These are phyloP conservation scores for Cryphonectria japonica DNA, from an alignment of 2,329 filamentous ascomycete species.

Conservation along the genomic window DNA sequence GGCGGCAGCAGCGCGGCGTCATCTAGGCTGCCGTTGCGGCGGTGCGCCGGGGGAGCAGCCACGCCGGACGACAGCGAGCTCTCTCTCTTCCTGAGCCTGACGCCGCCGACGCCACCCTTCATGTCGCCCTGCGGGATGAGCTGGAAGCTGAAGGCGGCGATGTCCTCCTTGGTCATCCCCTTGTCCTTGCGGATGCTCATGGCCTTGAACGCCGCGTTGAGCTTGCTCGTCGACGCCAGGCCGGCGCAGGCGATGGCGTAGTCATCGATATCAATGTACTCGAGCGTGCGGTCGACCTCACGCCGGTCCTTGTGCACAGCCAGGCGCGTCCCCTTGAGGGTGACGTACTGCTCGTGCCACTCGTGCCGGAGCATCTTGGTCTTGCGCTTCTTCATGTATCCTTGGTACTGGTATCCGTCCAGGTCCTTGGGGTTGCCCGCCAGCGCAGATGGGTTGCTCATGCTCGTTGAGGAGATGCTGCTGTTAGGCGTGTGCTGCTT, in stretches of 20 bases:
- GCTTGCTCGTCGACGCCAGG: conserved; percentile 74
- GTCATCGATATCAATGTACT: conserved; percentile 86
- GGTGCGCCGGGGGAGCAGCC: conserved; percentile 22
- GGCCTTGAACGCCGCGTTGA: conserved; percentile 84
- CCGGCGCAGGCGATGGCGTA: conserved; percentile 86
- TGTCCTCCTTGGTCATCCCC: conserved; percentile 52
- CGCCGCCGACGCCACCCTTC: conserved; percentile 47
- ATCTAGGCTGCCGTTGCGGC: conserved; percentile 30
- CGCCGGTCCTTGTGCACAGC: conserved; percentile 73
- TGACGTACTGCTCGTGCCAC: conserved; percentile 92
- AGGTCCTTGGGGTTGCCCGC: conserved; percentile 38
- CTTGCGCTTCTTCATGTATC: conserved; percentile 94
- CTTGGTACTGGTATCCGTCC: conserved; percentile 70
- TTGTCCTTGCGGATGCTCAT: conserved; percentile 65
- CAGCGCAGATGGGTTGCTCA: conserved; percentile 34
- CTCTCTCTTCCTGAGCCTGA: conserved; percentile 56
- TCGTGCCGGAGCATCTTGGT: conserved; percentile 87
- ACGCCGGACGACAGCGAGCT: conserved; percentile 44
- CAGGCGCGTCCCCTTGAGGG: conserved; percentile 74
- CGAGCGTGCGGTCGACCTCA: conserved; percentile 61
- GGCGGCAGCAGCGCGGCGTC: conserved; percentile 30
- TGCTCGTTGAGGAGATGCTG: conserved; percentile 37
- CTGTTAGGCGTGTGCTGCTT: conserved; percentile 34
- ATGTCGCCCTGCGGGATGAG: conserved; percentile 70
- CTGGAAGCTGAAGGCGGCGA: conserved; percentile 81